These are phyloP conservation scores for Spergularia marina DNA, from an alignment of 148 eudicot genomes.

Conservation along the genomic window DNA sequence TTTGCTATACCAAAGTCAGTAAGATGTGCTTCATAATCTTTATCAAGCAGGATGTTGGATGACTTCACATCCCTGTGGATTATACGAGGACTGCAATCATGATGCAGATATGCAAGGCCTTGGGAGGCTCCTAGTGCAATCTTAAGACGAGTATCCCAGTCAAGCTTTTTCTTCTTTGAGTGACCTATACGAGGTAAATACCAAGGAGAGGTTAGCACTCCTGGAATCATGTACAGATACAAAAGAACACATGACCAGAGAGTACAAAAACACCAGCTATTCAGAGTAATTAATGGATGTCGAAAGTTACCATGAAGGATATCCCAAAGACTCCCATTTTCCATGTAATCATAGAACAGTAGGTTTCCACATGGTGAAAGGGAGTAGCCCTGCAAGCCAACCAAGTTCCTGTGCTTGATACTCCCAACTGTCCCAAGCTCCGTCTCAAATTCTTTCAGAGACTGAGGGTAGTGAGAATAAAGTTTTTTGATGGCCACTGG, in stretches of 20 bases:
- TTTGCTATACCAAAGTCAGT: constrained; percentile 98
- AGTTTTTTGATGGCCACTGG: constrained; percentile 91
- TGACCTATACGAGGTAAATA: constrained; percentile 41
- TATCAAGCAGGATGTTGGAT: constrained; percentile 87
- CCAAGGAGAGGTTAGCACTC: not conserved
- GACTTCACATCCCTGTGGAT: constrained; percentile 96
- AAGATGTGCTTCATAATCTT: constrained; percentile 88
- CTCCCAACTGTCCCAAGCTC: constrained; percentile 95
- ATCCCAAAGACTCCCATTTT: constrained; percentile 98
- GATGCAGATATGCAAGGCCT: constrained; percentile 98
- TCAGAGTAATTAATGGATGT: not conserved
- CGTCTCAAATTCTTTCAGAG: constrained; percentile 89
- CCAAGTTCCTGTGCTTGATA: constrained; percentile 92
- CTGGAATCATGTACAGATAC: not conserved
- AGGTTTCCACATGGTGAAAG: constrained; percentile 87
- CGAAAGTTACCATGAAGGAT: constrained; percentile 78
- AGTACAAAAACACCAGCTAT: not conserved
- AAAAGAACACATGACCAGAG: not conserved
- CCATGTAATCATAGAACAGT: constrained; percentile 98
- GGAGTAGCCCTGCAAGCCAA: constrained; percentile 93
- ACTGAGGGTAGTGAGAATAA: constrained; percentile 71
- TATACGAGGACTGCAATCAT: constrained; percentile 92
- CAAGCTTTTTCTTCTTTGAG: constrained; percentile 81
- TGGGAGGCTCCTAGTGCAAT: constrained; percentile 92
- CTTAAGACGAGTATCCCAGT: constrained; percentile 81